These are phyloP conservation scores for Gliomastix tumulicola DNA, from an alignment of 2,329 filamentous ascomycete species.

Conservation along the genomic window DNA sequence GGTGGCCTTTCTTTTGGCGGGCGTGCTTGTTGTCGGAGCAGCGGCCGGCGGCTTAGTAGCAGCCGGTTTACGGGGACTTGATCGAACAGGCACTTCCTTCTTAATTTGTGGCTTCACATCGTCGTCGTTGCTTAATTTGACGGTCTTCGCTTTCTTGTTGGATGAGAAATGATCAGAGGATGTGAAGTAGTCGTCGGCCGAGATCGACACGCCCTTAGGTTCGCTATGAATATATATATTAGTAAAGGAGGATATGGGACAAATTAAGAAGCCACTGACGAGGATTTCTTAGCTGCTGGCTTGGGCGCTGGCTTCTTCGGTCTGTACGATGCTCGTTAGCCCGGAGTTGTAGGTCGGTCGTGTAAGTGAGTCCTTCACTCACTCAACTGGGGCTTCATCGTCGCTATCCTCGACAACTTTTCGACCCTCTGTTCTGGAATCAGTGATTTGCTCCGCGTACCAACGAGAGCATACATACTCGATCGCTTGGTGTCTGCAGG, in stretches of 20 bases:
- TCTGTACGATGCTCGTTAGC: slow-evolving; percentile 8
- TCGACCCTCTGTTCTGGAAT: slow-evolving; percentile 40
- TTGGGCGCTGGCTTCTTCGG: slow-evolving; percentile 48
- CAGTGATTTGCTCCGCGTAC: too few relatives aligned
- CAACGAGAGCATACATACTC: too few relatives aligned
- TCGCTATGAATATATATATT: slow-evolving; percentile 33
- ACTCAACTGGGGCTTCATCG: slow-evolving; percentile 59
- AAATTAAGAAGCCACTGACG: too few relatives aligned
- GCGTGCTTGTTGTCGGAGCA: slow-evolving; percentile 17
- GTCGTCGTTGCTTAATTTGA: slow-evolving; percentile 30
- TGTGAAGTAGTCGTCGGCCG: slow-evolving; percentile 52
- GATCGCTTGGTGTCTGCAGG: slow-evolving; percentile 38
- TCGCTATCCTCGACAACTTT: slow-evolving; percentile 78
- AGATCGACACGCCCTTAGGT: slow-evolving; percentile 41
- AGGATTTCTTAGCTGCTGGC: slow-evolving; percentile 40
- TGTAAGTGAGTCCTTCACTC: too few relatives aligned
- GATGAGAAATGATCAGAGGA: slow-evolving; percentile 26
- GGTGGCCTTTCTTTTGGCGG: slow-evolving; percentile 33
- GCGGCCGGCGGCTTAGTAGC: slow-evolving; percentile 16
- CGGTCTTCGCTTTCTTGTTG: slow-evolving; percentile 26
- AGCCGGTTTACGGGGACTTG: slow-evolving; percentile 43
- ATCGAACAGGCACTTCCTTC: slow-evolving; percentile 38
- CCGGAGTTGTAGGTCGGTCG: too few relatives aligned
- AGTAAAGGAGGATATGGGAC: too few relatives aligned
- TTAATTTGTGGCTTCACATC: slow-evolving; percentile 28